Evolutionary conservation across 2,329 filamentous ascomycete genomes (phyloP).

Genomic region (Huntiella moniliformis): DNA sequence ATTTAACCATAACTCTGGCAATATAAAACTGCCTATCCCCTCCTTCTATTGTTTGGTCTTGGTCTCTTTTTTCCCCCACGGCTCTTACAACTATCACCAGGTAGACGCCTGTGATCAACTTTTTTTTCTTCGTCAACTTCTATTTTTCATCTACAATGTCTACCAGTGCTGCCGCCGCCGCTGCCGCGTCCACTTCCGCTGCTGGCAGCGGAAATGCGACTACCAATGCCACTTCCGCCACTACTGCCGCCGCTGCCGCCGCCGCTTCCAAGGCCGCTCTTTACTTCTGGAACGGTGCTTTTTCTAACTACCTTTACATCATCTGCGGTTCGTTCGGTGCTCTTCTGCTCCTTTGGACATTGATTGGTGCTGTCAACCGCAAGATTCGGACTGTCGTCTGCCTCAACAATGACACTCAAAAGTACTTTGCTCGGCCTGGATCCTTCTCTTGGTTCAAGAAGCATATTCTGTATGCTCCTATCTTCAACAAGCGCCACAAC

Average conservation of each 20-base stretch:
- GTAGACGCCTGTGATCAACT: neutral
- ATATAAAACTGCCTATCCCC: neutral
- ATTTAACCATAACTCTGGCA: too few species aligned
- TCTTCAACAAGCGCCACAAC: slow-evolving; percentile 48
- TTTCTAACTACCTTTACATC: slow-evolving; percentile 42
- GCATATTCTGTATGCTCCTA: slow-evolving; percentile 35
- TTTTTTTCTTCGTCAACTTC: neutral
- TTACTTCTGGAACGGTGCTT: slow-evolving; percentile 28
- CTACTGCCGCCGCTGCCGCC: slow-evolving; percentile 13
- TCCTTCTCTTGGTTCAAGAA: slow-evolving; percentile 12
- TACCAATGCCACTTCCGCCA: slow-evolving; percentile 2
- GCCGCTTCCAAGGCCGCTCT: slow-evolving; percentile 16
- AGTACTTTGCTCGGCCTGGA: slow-evolving; percentile 39
- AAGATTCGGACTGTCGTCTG: slow-evolving; percentile 58
- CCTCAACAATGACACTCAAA: slow-evolving; percentile 60
- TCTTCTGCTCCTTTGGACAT: slow-evolving; percentile 48
- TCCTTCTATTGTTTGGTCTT: slow-evolving; percentile 2
- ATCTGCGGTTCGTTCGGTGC: slow-evolving; percentile 45
- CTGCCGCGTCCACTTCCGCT: slow-evolving; percentile 7
- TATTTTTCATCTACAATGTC: slow-evolving; percentile 4
- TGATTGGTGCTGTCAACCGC: slow-evolving; percentile 38
- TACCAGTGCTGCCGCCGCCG: slow-evolving; percentile 3
- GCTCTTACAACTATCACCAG: slow-evolving; percentile 1
- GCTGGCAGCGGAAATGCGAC: slow-evolving; percentile 11
- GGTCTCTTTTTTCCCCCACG: slow-evolving; percentile 5